phyloP scores from a whole-genome alignment of 176 grass and related monocot genomes.

The Hordeum marinum region DNA sequence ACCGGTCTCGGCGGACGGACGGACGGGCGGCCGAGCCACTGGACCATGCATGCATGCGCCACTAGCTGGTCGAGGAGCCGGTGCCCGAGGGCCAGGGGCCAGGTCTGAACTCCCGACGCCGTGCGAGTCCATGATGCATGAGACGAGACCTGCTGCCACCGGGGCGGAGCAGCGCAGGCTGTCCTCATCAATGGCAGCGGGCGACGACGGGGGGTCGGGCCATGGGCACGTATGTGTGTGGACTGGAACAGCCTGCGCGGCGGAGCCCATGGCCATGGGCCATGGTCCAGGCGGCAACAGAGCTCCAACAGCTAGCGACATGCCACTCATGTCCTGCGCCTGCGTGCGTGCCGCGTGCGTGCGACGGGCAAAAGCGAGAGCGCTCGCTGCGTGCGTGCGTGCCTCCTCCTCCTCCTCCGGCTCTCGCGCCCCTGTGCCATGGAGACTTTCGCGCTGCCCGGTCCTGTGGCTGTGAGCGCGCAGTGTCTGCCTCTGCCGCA shows the following conservation, averaged over 20 bases:
- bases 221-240: background rate
- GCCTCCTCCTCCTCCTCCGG: background rate
- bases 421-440: background rate
- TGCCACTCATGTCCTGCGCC: constrained; percentile 2
- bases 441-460: background rate
- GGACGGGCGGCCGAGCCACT: background rate
- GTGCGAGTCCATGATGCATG: background rate
- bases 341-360: background rate
- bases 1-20: background rate
- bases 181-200: constrained; percentile 36
- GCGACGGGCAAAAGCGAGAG: too few relatives aligned
- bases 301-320: constrained; percentile 48
- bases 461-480: background rate
- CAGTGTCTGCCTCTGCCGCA: background rate
- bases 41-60: background rate
- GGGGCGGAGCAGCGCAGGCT: background rate
- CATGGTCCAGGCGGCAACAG: constrained; percentile 12
- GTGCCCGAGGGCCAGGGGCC: background rate
- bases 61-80: background rate
- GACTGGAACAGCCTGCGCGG: background rate
- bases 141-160: background rate
- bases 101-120: background rate
- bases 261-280: background rate
- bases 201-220: background rate
- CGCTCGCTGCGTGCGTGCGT: background rate